Base-by-base conservation (phyloP, 805 yeast genomes). In the Dipodascopsis uninucleata region DNA sequence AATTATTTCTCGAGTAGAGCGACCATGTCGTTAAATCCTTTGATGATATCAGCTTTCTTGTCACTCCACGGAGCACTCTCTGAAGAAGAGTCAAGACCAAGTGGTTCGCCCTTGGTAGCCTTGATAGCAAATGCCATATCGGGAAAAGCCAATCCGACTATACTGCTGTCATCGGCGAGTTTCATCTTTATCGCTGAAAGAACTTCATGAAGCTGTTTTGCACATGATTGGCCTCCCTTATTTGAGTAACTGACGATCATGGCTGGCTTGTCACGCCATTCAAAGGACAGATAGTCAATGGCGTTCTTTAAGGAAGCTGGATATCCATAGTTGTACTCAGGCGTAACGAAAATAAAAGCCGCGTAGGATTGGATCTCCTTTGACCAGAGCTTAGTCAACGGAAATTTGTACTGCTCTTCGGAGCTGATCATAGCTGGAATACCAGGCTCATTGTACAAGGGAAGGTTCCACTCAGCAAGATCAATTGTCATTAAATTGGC, bases 221-320 rank as follows among this genome's bases (percentile, higher is more conserved):
- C n/a, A n/a, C n/a, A n/a, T n/a, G n/a, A n/a, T n/a, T n/a, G 12
- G 29, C 69, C 69, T 2, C 69, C 67, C 39, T 56, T 58, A 25
- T 61, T 56, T 5, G 65, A 70, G 40, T 62, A 66, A 17, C 60
- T 47, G 14, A 63, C 63, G 14, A 66, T 43, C 35, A 55, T 50
- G 1, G 60, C 63, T 1, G 69, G 64, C 45, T 66, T 66, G 14
- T 55, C 58, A n/a, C 17, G 28, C 68, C 68, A 66, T 43, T 66
- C 70, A 31, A 55, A 31, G 36, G 21, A 66, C 21, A 68, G 49
- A 31, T 57, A 58, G 41, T 68, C 71, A 12, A 68, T 39, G 2
- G 70, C 68, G 39, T 65, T 66, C 48, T 68, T 67, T 33, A 68
- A 49, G 5, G 51, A 55, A 1, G 67, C 70, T 7, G 71, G 69